phyloP scores from a whole-genome alignment of 306 rosid genomes.

The Ormosia emarginata region DNA sequence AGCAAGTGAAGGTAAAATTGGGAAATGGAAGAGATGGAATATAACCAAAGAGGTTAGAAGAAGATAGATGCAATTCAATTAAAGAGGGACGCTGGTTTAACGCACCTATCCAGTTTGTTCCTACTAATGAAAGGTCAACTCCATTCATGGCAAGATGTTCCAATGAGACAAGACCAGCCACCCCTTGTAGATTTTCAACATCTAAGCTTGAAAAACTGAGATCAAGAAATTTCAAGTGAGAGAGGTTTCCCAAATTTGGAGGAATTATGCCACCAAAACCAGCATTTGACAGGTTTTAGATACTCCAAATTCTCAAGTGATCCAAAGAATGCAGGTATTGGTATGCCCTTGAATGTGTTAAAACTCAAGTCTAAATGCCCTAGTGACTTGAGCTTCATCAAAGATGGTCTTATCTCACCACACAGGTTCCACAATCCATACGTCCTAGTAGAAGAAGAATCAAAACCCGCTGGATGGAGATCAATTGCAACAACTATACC shows the following conservation, averaged over 20 bases:
- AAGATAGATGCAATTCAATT: slow-evolving; percentile 31
- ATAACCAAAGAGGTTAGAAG: slow-evolving; percentile 13
- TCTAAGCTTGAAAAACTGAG: neutral
- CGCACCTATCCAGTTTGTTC: slow-evolving; percentile 21
- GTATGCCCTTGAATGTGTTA: slow-evolving; percentile 30
- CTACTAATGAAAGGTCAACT: slow-evolving; percentile 34
- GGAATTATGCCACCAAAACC: slow-evolving; percentile 37
- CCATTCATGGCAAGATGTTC: slow-evolving; percentile 34
- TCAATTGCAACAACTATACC: slow-evolving; percentile 37
- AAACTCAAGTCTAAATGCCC: slow-evolving; percentile 43
- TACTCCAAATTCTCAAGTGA: slow-evolving; percentile 38
- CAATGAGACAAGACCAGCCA: slow-evolving; percentile 35
- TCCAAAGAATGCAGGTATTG: slow-evolving; percentile 37
- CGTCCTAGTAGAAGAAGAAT: neutral
- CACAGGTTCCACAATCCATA: slow-evolving; percentile 32
- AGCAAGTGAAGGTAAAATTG: slow-evolving; percentile 46
- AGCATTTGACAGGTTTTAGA: slow-evolving; percentile 37
- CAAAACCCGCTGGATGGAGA: slow-evolving; percentile 13
- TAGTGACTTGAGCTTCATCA: slow-evolving; percentile 38
- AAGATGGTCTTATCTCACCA: slow-evolving; percentile 41
- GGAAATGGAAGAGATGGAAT: slow-evolving; percentile 9
- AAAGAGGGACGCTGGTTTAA: slow-evolving; percentile 27
- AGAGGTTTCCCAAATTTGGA: slow-evolving; percentile 36
- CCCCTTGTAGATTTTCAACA: slow-evolving; percentile 29
- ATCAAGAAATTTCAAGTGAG: slow-evolving; percentile 36